Conservation (phyloP, 805 yeast genomes). For the Maudiozyma saulgeensis region DNA sequence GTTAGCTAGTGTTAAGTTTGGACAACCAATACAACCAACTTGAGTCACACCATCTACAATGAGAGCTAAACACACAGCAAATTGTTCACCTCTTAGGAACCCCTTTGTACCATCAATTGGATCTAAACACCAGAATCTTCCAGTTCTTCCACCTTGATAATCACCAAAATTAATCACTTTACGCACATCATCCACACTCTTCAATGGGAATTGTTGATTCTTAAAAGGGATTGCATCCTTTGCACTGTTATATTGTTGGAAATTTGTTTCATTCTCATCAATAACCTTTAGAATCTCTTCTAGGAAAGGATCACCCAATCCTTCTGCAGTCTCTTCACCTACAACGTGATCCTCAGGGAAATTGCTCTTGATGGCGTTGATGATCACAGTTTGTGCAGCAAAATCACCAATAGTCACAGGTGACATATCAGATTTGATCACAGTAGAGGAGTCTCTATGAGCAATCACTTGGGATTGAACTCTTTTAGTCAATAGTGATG, state of each 20-base stretch:
- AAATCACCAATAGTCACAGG: constrained; percentile 97
- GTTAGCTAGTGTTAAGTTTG: constrained; percentile 51
- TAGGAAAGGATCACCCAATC: constrained; percentile 43
- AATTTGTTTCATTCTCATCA: constrained; percentile 42
- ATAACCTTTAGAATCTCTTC: constrained; percentile 52
- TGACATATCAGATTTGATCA: constrained; percentile 77
- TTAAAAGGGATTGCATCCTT: constrained; percentile 11
- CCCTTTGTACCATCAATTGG: constrained; percentile 99
- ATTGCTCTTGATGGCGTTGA: constrained; percentile 65
- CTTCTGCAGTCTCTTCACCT: constrained; percentile 85
- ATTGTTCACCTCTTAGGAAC: constrained; percentile 89
- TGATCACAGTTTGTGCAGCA: constrained; percentile 90
- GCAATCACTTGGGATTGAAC: constrained; percentile 48
- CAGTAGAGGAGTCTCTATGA: constrained; percentile 40
- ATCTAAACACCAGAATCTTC: constrained; percentile 93
- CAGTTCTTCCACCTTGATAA: constrained; percentile 65
- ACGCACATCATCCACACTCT: constrained; percentile 40
- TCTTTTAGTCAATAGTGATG: constrained; percentile 62
- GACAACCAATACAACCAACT: constrained; percentile 94
- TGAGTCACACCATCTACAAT: constrained; percentile 78
- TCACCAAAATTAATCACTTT: constrained; percentile 70
- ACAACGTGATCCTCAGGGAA: constrained; percentile 83
- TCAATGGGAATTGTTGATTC: constrained; percentile 27
- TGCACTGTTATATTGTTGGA: constrained; percentile 17
- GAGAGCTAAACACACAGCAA: constrained; percentile 88